These are phyloP conservation scores for Polyrhizophydium stewartii DNA, from an alignment of 371 early-diverging fungal genomes.

Conservation along the genomic window DNA sequence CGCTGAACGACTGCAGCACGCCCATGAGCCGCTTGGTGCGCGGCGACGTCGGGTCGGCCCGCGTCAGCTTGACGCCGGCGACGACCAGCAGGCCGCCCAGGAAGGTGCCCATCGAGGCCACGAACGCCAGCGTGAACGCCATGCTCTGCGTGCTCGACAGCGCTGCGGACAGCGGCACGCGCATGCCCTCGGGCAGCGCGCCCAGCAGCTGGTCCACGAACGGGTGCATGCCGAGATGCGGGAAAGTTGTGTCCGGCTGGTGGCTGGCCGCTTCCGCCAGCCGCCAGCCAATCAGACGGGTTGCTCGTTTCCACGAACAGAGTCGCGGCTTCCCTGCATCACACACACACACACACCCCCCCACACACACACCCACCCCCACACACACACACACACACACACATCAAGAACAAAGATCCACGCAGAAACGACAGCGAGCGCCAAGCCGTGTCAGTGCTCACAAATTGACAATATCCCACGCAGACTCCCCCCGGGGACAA, in stretches of 20 bases:
- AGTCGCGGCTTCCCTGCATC: too few relatives aligned
- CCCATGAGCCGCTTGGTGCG: conserved; percentile 31
- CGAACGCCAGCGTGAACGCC: conserved; percentile 35
- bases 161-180: background rate
- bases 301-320: too few relatives aligned
- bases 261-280: too few relatives aligned
- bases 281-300: too few relatives aligned
- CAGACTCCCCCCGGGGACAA: too few relatives aligned
- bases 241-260: background rate
- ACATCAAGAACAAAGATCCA: conserved; percentile 6
- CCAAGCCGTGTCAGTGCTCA: background rate
- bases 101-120: conserved; percentile 43
- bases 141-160: conserved; percentile 6
- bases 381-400: too few relatives aligned
- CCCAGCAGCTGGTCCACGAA: conserved; percentile 20
- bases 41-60: conserved; percentile 20
- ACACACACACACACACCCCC: too few relatives aligned
- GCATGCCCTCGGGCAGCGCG: background rate
- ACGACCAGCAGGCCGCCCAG: conserved; percentile 40
- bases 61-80: conserved; percentile 15
- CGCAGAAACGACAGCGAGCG: background rate
- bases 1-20: conserved; percentile 40
- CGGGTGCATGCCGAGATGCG: too few relatives aligned
- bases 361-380: too few relatives aligned
- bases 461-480: background rate